Conservation (phyloP, 2,329 filamentous ascomycete genomes). For the Corniculantispora saksenae region DNA sequence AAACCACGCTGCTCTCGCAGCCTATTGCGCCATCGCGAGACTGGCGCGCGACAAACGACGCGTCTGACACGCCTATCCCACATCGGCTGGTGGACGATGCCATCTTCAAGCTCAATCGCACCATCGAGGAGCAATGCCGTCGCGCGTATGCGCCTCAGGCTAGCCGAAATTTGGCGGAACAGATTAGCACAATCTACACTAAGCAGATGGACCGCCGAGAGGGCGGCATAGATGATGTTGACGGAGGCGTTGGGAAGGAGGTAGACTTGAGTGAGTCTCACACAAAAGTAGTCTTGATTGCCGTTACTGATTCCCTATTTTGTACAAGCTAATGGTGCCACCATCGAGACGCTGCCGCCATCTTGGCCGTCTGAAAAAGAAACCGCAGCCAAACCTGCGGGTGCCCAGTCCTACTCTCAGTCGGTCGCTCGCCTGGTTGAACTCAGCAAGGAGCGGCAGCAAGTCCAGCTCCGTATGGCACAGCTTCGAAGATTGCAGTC, state of each 20-base stretch:
- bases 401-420: slow-evolving; percentile 53
- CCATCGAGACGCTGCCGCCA: slow-evolving; percentile 48
- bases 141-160: slow-evolving; percentile 68
- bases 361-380: slow-evolving; percentile 48
- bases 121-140: slow-evolving; percentile 64
- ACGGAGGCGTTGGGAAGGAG: slow-evolving; percentile 38
- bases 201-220: slow-evolving; percentile 43
- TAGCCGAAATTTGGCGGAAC: slow-evolving; percentile 70
- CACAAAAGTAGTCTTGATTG: not conserved
- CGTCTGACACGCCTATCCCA: slow-evolving; percentile 42
- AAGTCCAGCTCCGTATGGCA: slow-evolving; percentile 43
- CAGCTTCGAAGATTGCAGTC: slow-evolving; percentile 50
- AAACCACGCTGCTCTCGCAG: slow-evolving; percentile 64
- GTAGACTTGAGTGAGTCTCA: slow-evolving; percentile 46
- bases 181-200: slow-evolving; percentile 68
- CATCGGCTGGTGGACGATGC: slow-evolving; percentile 57
- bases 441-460: slow-evolving; percentile 44
- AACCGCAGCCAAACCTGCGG: slow-evolving; percentile 39
- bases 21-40: slow-evolving; percentile 56
- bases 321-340: slow-evolving; percentile 39
- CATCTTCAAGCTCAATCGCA: slow-evolving; percentile 59
- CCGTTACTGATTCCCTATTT: not conserved
- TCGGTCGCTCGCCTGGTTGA: slow-evolving; percentile 50
- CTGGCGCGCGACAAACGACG: slow-evolving; percentile 52
- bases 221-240: slow-evolving; percentile 38